A percentile compares a stretch with the other conserved stretches of the same genome.
Evolutionary conservation across 2,329 filamentous ascomycete genomes (phyloP).

Genomic region (Chaetomiaceae sp.): DNA sequence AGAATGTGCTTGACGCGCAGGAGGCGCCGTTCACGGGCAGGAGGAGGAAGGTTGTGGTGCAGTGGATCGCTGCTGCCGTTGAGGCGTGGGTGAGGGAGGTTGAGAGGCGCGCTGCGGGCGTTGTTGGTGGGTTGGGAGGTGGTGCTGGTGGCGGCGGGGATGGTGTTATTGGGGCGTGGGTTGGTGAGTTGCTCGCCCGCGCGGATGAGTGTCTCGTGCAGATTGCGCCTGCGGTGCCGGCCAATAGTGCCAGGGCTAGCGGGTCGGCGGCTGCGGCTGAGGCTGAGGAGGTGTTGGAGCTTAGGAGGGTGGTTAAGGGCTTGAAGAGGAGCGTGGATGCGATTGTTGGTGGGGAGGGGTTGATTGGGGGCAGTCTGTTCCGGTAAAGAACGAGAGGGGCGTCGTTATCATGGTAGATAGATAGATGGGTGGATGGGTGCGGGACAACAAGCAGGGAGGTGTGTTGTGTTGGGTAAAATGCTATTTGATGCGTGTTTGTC

Average conservation of each 20-base stretch:
- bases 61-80: constrained; percentile 49
- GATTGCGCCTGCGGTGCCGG: background rate
- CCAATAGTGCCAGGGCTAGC: background rate
- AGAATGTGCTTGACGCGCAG: constrained; percentile 54
- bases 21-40: constrained; percentile 54
- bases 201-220: constrained; percentile 37
- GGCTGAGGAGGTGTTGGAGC: constrained; percentile 20
- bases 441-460: too few relatives aligned
- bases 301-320: constrained; percentile 22
- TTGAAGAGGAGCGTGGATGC: constrained; percentile 4
- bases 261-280: constrained; percentile 3
- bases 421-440: too few relatives aligned
- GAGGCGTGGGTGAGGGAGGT: constrained; percentile 47
- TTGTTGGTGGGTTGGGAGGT: constrained; percentile 8
- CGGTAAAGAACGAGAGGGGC: background rate
- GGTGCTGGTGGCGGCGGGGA: constrained; percentile 4
- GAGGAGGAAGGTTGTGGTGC: constrained; percentile 46
- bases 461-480: too few relatives aligned
- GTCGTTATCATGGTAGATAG: too few relatives aligned
- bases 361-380: background rate
- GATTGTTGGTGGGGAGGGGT: background rate
- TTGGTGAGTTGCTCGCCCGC: constrained; percentile 46
- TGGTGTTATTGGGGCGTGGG: constrained; percentile 38
- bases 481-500: too few relatives aligned
- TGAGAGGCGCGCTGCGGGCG: constrained; percentile 41